Conservation (phyloP, 768 basidiomycete genomes). For the Cystoderma amianthinum region DNA sequence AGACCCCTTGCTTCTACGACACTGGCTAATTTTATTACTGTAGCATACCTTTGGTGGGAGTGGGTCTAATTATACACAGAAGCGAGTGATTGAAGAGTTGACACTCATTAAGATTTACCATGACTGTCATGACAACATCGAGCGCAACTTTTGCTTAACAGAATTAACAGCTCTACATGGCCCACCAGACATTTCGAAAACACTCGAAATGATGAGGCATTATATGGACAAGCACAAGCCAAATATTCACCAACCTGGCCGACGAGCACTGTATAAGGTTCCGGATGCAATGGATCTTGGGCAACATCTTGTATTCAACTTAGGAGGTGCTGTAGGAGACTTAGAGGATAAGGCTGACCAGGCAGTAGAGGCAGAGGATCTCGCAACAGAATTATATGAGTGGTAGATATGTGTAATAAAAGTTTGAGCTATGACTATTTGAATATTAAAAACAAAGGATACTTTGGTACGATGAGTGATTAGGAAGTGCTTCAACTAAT, state of each 20-base stretch:
- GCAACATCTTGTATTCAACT: background rate
- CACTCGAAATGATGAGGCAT: slow-evolving; percentile 9
- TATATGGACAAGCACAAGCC: slow-evolving; percentile 10
- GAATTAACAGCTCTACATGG: slow-evolving; percentile 16
- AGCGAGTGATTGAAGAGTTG: too few species aligned
- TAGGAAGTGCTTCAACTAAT: too few species aligned
- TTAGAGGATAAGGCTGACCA: background rate
- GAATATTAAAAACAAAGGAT: background rate
- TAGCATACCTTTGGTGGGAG: too few species aligned
- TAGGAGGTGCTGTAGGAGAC: slow-evolving; percentile 1
- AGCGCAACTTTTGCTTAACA: slow-evolving; percentile 16
- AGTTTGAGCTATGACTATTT: too few species aligned
- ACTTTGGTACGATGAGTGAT: background rate
- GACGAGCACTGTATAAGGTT: slow-evolving; percentile 8
- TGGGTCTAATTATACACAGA: too few species aligned
- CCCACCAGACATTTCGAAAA: slow-evolving; percentile 17
- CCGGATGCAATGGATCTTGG: slow-evolving; percentile 10
- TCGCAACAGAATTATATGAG: too few species aligned
- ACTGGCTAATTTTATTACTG: too few species aligned
- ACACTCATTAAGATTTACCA: too few species aligned
- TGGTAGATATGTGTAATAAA: too few species aligned
- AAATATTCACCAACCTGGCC: slow-evolving; percentile 6
- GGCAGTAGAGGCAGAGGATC: too few species aligned
- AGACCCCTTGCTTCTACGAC: too few species aligned
- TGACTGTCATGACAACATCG: slow-evolving; percentile 14